Evolutionary conservation across 306 rosid genomes (phyloP).

Genomic region (Glycine soja): DNA sequence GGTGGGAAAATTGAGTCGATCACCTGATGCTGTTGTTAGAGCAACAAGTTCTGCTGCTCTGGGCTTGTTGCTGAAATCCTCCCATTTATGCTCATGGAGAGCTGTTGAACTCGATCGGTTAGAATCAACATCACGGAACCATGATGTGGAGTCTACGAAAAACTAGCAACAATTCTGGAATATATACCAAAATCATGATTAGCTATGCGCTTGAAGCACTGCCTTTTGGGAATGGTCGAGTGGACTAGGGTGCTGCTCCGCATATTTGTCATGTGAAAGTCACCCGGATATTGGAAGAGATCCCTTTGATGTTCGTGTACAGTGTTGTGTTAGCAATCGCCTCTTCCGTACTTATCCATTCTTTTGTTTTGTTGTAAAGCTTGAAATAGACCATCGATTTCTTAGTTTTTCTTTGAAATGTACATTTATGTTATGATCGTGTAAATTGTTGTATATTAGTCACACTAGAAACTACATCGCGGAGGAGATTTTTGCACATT

Average conservation of each 20-base stretch:
- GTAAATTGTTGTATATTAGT: constrained; percentile 36
- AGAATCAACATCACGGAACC: constrained; percentile 57
- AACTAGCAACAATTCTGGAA: constrained; percentile 25
- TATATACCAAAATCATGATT: constrained; percentile 16
- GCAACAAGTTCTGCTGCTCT: constrained; percentile 87
- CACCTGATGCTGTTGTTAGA: constrained; percentile 83
- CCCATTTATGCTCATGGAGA: constrained; percentile 53
- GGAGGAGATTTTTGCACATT: neutral
- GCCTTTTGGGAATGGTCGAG: neutral
- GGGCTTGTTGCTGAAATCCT: constrained; percentile 82
- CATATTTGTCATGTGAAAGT: constrained; percentile 26
- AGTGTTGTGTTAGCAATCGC: constrained; percentile 39
- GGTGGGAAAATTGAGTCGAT: constrained; percentile 81
- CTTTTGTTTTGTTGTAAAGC: constrained; percentile 11
- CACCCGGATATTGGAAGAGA: neutral
- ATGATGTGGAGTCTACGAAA: constrained; percentile 45
- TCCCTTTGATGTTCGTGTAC: constrained; percentile 29
- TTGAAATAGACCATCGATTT: neutral
- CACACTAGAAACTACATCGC: neutral
- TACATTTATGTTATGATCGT: constrained; percentile 20
- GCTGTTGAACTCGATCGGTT: constrained; percentile 57
- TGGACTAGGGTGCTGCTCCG: neutral
- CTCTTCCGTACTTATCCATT: neutral
- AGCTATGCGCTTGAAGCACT: constrained; percentile 29
- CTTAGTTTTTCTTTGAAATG: constrained; percentile 8